Base-by-base conservation (phyloP, 306 rosid genomes). In the Sophora flavescens region DNA sequence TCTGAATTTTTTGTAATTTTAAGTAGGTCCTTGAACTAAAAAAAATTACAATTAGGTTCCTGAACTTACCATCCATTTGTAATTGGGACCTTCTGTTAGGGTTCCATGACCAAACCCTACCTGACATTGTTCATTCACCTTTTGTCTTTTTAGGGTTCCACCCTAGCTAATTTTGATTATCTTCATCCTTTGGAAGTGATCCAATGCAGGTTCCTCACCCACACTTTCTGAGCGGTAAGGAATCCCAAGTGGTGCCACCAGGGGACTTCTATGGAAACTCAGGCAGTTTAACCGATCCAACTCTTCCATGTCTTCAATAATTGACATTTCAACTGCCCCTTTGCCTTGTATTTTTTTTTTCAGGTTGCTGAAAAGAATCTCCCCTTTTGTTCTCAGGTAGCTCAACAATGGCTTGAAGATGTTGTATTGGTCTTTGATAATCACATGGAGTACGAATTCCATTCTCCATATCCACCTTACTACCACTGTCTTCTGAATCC, bases 181-280 rank as follows among this genome's bases (percentile, higher is more conserved):
- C n/a, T n/a, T n/a, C n/a, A n/a, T n/a, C n/a, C n/a, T n/a, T n/a
- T n/a, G n/a, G n/a, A n/a, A n/a, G n/a, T n/a, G n/a, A n/a, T n/a
- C n/a, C n/a, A n/a, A n/a, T 92, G 88, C 83, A 92, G 89, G 96
- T n/a, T n/a, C 83, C 89, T 97, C 98, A 78, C 99, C 99, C 33
- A 92, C 84, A 58, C 97, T 89, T 65, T 93, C 92, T 71, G 98
- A 74, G 84, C 88, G 91, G 53, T 81, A 80, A 4, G 99, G 99
- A 83, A 96, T 91, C 66, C 99, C 99, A 56, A 96, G 93, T 28
- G 99, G 99, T 36, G 99, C 98, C 77, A 84, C 50, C 48, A 96
- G 77, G 78, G 93, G 90, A 76, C 87, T 86, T 82, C 87, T 88
- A 50, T 88, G 79, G 84, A 90, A 89, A 75, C 63, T 86, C 41